Percentiles rank a stretch among this genome's conserved stretches.
phyloP scores from a whole-genome alignment of 1,139 yeast genomes.

The Chernovozyma aurita region DNA sequence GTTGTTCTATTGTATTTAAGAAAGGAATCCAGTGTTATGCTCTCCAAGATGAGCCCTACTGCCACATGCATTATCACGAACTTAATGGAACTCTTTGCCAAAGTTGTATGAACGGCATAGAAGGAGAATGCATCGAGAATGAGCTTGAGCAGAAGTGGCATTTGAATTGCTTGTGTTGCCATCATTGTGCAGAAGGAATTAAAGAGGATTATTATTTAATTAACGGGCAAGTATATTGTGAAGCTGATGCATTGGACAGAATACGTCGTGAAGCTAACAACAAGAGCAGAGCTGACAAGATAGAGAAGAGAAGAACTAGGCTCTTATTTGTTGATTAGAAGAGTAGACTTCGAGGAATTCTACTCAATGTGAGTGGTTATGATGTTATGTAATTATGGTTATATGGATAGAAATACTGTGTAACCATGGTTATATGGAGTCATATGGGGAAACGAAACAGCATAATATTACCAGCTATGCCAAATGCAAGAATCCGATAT shows the following conservation, averaged over 20 bases:
- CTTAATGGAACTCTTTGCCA: conserved; percentile 72
- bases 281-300: conserved; percentile 24
- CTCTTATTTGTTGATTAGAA: conserved; percentile 30
- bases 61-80: conserved; percentile 76
- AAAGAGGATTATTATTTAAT: conserved; percentile 53
- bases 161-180: conserved; percentile 56
- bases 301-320: conserved; percentile 44
- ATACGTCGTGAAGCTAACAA: conserved; percentile 22
- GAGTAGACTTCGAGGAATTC: background rate
- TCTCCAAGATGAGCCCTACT: conserved; percentile 71
- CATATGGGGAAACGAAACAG: too few species aligned
- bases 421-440: too few species aligned
- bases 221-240: conserved; percentile 50
- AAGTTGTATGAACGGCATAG: conserved; percentile 70
- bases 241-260: conserved; percentile 32
- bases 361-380: too few species aligned
- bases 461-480: too few species aligned
- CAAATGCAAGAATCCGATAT: too few species aligned
- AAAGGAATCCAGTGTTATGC: conserved; percentile 75
- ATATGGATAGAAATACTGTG: too few species aligned
- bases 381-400: too few species aligned
- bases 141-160: conserved; percentile 67
- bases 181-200: conserved; percentile 45
- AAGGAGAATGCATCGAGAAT: conserved; percentile 86
- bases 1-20: conserved; percentile 54